These are phyloP conservation scores for Xylaria sp. DNA, from an alignment of 495 filamentous ascomycete species.

Conservation along the genomic window DNA sequence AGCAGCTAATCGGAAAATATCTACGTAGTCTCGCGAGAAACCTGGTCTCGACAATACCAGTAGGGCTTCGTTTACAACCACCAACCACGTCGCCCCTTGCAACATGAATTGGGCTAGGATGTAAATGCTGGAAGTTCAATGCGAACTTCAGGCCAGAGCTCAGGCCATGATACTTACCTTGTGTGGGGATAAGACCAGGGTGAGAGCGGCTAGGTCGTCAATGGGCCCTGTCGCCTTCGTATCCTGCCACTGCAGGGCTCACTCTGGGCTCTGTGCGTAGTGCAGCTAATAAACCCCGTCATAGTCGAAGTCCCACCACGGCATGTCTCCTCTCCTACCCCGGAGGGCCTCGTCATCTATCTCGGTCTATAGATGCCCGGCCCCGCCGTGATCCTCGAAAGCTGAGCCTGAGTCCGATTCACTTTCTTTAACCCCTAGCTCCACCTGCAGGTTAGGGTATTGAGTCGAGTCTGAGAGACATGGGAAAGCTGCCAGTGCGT, in stretches of 20 bases:
- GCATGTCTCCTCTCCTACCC: constrained; percentile 7
- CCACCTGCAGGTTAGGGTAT: not conserved
- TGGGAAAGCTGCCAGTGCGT: not conserved
- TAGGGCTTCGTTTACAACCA: constrained; percentile 10
- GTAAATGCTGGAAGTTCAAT: constrained; percentile 15
- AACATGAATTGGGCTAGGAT: not conserved
- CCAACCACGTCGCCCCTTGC: constrained; percentile 10
- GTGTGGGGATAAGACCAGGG: constrained; percentile 6
- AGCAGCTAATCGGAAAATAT: constrained; percentile 15
- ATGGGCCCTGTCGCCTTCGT: constrained; percentile 8
- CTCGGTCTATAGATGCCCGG: not conserved
- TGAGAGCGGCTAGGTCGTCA: not conserved
- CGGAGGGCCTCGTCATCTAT: constrained; percentile 24
- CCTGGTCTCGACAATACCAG: constrained; percentile 12
- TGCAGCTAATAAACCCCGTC: constrained; percentile 5
- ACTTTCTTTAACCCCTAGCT: not conserved
- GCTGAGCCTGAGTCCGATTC: not conserved
- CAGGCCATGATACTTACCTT: constrained; percentile 9
- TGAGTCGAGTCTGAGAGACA: not conserved
- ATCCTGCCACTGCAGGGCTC: constrained; percentile 17
- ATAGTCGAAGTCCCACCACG: constrained; percentile 12
- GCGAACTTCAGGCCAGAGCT: constrained; percentile 7
- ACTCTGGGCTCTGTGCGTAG: not conserved
- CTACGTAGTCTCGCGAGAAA: not conserved
- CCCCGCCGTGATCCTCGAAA: not conserved